A percentile compares a stretch with the other conserved stretches of the same genome.
Evolutionary conservation across 2,329 filamentous ascomycete genomes (phyloP).

Genomic region (Fusarium chlamydosporum): DNA sequence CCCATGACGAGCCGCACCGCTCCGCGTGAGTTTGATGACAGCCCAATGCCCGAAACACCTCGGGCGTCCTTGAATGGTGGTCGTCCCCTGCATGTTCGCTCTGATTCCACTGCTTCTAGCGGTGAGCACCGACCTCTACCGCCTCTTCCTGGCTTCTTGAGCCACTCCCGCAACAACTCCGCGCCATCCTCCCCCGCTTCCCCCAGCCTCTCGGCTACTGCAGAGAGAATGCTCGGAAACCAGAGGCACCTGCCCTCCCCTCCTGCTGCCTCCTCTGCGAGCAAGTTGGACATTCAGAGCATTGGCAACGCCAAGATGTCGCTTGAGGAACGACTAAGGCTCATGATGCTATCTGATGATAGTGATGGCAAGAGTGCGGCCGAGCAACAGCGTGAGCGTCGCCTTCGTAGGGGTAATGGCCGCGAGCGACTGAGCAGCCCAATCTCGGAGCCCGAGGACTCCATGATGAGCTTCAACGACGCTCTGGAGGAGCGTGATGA

Average conservation of each 20-base stretch:
- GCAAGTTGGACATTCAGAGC: conserved; percentile 83
- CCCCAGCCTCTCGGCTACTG: conserved; percentile 75
- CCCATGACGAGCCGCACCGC: conserved; percentile 54
- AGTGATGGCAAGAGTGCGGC: conserved; percentile 69
- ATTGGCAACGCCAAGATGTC: conserved; percentile 83
- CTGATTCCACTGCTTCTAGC: conserved; percentile 82
- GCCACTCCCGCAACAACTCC: conserved; percentile 56
- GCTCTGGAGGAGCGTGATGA: conserved; percentile 70
- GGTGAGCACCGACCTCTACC: conserved; percentile 87
- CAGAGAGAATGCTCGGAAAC: conserved; percentile 77
- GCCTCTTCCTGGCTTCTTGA: conserved; percentile 78
- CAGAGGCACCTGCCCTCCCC: conserved; percentile 80
- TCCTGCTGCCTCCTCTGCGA: conserved; percentile 74
- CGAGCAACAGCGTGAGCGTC: conserved; percentile 76
- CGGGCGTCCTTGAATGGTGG: conserved; percentile 53
- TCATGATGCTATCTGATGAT: conserved; percentile 89
- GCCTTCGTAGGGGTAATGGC: conserved; percentile 73
- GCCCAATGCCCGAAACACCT: conserved; percentile 73
- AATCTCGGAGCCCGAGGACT: conserved; percentile 59
- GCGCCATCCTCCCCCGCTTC: conserved; percentile 69
- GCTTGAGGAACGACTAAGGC: conserved; percentile 84
- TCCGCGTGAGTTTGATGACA: conserved; percentile 71
- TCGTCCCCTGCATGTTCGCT: conserved; percentile 71
- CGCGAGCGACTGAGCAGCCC: conserved; percentile 65
- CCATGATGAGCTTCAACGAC: conserved; percentile 51